Evolutionary conservation across 176 grass and related monocot genomes (phyloP).

Genomic region (Triticum monococcum): DNA sequence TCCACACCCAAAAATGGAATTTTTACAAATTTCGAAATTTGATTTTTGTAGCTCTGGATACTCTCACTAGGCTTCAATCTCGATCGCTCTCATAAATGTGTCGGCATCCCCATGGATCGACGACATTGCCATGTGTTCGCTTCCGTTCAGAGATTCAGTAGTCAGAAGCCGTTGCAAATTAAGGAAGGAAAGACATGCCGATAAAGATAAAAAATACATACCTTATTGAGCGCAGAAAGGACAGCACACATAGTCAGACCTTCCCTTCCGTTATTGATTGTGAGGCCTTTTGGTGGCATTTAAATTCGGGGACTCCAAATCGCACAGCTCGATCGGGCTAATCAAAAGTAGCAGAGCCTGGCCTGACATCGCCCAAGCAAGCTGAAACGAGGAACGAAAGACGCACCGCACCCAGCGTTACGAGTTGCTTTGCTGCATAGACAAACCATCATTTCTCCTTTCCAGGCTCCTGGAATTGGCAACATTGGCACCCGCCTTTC

Average conservation of each 20-base stretch:
- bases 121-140: neutral
- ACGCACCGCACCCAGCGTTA: neutral
- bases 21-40: too few relatives aligned
- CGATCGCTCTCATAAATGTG: neutral
- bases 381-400: neutral
- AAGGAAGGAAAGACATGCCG: neutral
- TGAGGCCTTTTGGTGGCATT: conserved; percentile 18
- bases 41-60: too few relatives aligned
- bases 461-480: neutral
- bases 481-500: neutral
- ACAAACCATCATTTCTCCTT: neutral
- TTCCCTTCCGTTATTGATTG: neutral
- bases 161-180: neutral
- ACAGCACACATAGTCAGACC: neutral
- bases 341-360: neutral
- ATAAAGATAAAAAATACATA: neutral
- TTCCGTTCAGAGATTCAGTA: neutral
- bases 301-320: neutral
- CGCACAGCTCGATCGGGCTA: neutral
- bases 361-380: conserved; percentile 10
- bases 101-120: neutral
- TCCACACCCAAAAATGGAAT: too few relatives aligned
- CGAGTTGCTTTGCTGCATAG: neutral
- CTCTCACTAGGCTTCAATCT: neutral
- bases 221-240: neutral